These are phyloP conservation scores for Myochromella boudieri DNA, from an alignment of 768 basidiomycete genomes.

Conservation along the genomic window DNA sequence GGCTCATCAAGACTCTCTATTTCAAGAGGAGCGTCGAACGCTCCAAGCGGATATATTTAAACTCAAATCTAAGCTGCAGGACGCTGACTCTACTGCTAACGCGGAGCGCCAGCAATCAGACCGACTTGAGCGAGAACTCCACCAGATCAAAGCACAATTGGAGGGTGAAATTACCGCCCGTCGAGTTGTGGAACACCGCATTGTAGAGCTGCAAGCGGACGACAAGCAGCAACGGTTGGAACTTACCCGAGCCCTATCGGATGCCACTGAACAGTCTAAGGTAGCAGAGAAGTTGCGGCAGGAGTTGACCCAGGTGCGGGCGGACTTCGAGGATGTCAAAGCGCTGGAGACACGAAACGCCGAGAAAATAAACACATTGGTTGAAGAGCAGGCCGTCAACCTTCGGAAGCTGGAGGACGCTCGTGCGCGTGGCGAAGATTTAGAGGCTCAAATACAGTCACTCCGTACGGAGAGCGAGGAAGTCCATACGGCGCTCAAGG, in stretches of 20 bases:
- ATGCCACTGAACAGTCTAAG: constrained; percentile 67
- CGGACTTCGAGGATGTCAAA: constrained; percentile 70
- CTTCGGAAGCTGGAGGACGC: constrained; percentile 75
- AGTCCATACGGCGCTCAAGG: constrained; percentile 63
- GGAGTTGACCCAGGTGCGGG: constrained; percentile 59
- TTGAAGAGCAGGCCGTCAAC: constrained; percentile 76
- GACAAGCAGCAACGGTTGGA: constrained; percentile 55
- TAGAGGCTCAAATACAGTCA: constrained; percentile 72
- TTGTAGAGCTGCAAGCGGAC: constrained; percentile 53
- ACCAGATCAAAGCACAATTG: constrained; percentile 57
- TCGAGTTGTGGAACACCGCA: constrained; percentile 63
- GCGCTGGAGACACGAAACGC: constrained; percentile 63
- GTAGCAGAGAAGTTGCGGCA: constrained; percentile 58
- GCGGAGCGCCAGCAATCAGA: constrained; percentile 54
- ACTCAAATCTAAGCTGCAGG: constrained; percentile 45
- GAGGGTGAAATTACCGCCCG: constrained; percentile 65
- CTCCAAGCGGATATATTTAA: constrained; percentile 58
- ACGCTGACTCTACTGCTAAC: constrained; percentile 33
- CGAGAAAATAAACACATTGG: constrained; percentile 58
- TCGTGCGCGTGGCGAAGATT: constrained; percentile 67
- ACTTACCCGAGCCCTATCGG: constrained; percentile 57
- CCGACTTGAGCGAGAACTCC: constrained; percentile 62
- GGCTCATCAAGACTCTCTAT: constrained; percentile 50
- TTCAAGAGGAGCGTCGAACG: constrained; percentile 57
- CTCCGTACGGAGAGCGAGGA: constrained; percentile 73